Conservation (phyloP, 345 rosid genomes). For the Clarkia xantiana region DNA sequence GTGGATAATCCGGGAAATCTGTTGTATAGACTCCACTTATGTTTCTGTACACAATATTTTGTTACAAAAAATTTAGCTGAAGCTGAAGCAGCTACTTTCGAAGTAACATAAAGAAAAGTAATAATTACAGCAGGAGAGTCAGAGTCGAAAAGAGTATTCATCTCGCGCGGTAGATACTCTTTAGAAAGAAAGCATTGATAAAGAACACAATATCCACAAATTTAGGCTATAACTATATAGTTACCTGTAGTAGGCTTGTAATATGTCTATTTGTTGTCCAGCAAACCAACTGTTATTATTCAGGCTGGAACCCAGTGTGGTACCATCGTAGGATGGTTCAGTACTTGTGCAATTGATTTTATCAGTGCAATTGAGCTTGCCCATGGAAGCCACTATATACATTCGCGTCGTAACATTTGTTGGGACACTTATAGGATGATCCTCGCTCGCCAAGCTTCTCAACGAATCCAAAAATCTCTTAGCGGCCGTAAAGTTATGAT, state of each 20-base stretch:
- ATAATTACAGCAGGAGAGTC: too few species aligned
- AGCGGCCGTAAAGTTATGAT: slow-evolving; percentile 7
- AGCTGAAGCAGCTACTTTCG: too few species aligned
- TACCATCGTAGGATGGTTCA: neutral
- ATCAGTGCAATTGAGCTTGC: slow-evolving; percentile 7
- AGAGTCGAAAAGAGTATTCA: too few species aligned
- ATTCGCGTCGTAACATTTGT: slow-evolving; percentile 9
- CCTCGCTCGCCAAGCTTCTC: slow-evolving; percentile 13
- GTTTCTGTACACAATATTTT: neutral
- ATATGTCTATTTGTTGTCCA: slow-evolving; percentile 1
- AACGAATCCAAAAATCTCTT: neutral
- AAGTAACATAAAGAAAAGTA: too few species aligned
- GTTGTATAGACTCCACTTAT: neutral
- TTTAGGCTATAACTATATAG: too few species aligned
- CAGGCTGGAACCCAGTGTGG: neutral
- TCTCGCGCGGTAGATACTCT: too few species aligned
- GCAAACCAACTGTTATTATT: slow-evolving; percentile 6
- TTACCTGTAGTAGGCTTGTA: slow-evolving; percentile 7
- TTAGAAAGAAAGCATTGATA: too few species aligned
- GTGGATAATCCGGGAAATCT: neutral
- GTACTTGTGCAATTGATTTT: neutral
- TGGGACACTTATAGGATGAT: slow-evolving; percentile 21
- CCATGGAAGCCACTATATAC: slow-evolving; percentile 12
- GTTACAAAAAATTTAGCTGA: too few species aligned
- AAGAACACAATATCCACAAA: too few species aligned